Evolutionary conservation across 306 rosid genomes (phyloP).

Genomic region (Ormosia semicastrata): DNA sequence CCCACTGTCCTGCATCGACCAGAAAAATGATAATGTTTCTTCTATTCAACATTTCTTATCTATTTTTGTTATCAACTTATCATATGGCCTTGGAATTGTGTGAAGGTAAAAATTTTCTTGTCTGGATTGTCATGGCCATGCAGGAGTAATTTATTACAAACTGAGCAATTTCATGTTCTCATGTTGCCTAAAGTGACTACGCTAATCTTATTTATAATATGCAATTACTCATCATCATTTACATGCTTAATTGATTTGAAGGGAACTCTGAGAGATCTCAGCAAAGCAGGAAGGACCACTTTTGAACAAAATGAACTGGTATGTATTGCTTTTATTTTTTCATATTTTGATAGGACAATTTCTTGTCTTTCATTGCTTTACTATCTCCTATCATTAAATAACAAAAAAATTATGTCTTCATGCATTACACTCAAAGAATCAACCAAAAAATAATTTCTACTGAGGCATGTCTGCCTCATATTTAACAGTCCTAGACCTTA

Average conservation of each 20-base stretch:
- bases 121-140: background rate
- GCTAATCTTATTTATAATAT: conserved; percentile 1
- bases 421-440: background rate
- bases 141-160: background rate
- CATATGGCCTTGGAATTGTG: background rate
- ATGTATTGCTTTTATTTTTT: background rate
- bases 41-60: background rate
- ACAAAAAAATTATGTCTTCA: background rate
- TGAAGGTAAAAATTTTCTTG: background rate
- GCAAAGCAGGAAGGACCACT: conserved; percentile 56
- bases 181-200: background rate
- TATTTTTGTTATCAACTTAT: background rate
- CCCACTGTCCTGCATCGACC: conserved; percentile 7
- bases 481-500: background rate
- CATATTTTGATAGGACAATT: background rate
- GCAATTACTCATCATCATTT: conserved; percentile 24
- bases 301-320: conserved; percentile 58
- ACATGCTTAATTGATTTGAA: conserved; percentile 34
- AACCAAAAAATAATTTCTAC: background rate
- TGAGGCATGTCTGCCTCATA: background rate
- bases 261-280: conserved; percentile 83
- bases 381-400: background rate
- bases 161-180: conserved; percentile 1
- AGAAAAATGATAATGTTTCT: background rate
- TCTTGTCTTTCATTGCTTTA: background rate